These are phyloP conservation scores for Sistotremastrum suecicum DNA, from an alignment of 768 basidiomycete genomes.

Conservation along the genomic window DNA sequence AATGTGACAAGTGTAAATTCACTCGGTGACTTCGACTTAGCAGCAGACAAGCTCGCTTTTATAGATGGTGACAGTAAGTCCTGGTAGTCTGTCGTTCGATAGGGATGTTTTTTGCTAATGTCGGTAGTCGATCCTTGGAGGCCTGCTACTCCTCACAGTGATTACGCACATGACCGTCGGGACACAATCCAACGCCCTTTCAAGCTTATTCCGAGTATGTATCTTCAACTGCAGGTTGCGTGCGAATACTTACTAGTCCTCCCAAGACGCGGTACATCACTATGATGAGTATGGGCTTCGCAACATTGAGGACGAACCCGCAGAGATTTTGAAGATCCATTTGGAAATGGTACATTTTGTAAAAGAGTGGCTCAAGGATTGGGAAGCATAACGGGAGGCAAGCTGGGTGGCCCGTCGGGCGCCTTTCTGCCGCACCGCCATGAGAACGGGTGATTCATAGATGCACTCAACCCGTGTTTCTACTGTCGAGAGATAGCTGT, in stretches of 20 bases:
- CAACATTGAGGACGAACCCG: constrained; percentile 50
- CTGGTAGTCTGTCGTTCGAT: not conserved
- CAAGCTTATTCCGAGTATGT: constrained; percentile 73
- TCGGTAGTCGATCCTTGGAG: constrained; percentile 76
- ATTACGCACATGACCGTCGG: constrained; percentile 47
- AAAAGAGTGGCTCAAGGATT: constrained; percentile 50
- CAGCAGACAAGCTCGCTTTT: constrained; percentile 69
- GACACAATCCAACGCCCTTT: constrained; percentile 71
- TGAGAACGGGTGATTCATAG: too few relatives aligned
- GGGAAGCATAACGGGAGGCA: constrained; percentile 6
- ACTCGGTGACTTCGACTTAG: constrained; percentile 75
- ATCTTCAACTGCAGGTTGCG: not conserved
- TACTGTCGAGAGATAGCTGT: too few relatives aligned
- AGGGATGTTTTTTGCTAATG: not conserved
- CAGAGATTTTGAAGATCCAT: constrained; percentile 70
- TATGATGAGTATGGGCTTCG: constrained; percentile 60
- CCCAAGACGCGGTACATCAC: constrained; percentile 53
- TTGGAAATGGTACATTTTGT: constrained; percentile 71
- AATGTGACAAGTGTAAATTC: constrained; percentile 74
- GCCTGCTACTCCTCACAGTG: constrained; percentile 71
- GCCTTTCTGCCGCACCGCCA: too few relatives aligned
- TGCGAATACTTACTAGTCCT: not conserved
- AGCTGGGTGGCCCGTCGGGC: too few relatives aligned
- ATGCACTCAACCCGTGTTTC: too few relatives aligned
- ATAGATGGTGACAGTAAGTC: constrained; percentile 69